These are phyloP conservation scores for Penicillium dipodomyicola DNA, from an alignment of 495 filamentous ascomycete genomes.

Conservation along the genomic window DNA sequence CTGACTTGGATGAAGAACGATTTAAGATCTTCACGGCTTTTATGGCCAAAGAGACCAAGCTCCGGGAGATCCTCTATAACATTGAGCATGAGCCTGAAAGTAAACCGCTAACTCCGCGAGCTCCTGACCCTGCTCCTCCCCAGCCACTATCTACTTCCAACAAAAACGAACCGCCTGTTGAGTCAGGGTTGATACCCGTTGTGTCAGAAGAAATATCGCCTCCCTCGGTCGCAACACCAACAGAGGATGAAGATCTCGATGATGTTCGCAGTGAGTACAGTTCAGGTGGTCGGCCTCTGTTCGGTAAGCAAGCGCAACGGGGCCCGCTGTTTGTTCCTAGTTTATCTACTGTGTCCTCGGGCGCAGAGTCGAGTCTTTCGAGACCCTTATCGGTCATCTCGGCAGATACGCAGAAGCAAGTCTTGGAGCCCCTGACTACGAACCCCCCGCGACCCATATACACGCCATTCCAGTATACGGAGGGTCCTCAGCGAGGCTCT, in stretches of 20 bases:
- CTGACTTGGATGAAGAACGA: conserved; percentile 49
- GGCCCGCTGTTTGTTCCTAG: conserved; percentile 19
- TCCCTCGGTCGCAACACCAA: conserved; percentile 8
- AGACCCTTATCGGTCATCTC: conserved; percentile 30
- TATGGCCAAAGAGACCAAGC: conserved; percentile 49
- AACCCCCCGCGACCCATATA: conserved; percentile 49
- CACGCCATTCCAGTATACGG: conserved; percentile 46
- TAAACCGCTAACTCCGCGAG: conserved; percentile 9
- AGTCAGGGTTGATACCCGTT: conserved; percentile 41
- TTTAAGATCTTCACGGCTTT: conserved; percentile 53
- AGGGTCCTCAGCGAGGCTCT: conserved; percentile 48
- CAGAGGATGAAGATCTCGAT: conserved; percentile 26
- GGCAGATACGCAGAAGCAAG: conserved; percentile 20
- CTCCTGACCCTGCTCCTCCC: conserved; percentile 13
- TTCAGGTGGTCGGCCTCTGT: conserved; percentile 49
- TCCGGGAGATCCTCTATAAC: conserved; percentile 53
- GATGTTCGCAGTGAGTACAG: conserved; percentile 40
- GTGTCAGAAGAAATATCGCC: conserved; percentile 25
- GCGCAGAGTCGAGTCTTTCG: conserved; percentile 7
- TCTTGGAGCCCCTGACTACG: conserved; percentile 32
- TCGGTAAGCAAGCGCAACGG: conserved; percentile 21
- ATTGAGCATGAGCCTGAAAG: conserved; percentile 39
- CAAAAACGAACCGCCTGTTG: conserved; percentile 20
- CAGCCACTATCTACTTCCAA: conserved; percentile 15
- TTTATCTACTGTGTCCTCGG: conserved; percentile 13